These are phyloP conservation scores for Blastobotrys illinoisensis DNA, from an alignment of 1,139 yeast species.

Conservation along the genomic window DNA sequence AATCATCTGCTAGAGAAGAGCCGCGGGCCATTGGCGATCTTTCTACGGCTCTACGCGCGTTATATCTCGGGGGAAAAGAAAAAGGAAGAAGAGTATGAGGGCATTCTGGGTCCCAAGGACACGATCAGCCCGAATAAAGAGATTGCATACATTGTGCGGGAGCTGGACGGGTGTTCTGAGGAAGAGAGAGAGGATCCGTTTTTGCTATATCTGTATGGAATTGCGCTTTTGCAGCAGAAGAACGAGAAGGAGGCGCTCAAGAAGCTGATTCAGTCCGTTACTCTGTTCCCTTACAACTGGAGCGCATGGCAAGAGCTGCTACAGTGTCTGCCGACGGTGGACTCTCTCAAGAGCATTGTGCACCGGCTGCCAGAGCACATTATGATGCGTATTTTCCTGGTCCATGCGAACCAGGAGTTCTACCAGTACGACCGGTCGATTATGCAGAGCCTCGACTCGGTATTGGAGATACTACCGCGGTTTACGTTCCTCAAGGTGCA, in stretches of 20 bases:
- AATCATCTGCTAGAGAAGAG: slow-evolving; percentile 49
- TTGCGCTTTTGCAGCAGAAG: slow-evolving; percentile 58
- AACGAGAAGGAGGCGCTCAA: slow-evolving; percentile 55
- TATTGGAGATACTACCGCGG: slow-evolving; percentile 57
- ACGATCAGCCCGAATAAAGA: slow-evolving; percentile 32
- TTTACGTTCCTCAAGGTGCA: slow-evolving; percentile 75
- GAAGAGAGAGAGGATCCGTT: slow-evolving; percentile 45
- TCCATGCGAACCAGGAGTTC: slow-evolving; percentile 72
- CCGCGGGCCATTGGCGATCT: slow-evolving; percentile 45
- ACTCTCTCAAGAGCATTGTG: slow-evolving; percentile 37
- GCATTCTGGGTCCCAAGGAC: slow-evolving; percentile 47
- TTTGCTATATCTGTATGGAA: slow-evolving; percentile 57
- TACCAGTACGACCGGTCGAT: slow-evolving; percentile 51
- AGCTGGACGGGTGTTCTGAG: slow-evolving; percentile 24
- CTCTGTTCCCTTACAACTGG: slow-evolving; percentile 81
- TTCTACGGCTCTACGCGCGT: slow-evolving; percentile 62
- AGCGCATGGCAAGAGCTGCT: slow-evolving; percentile 86
- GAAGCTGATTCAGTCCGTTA: slow-evolving; percentile 52
- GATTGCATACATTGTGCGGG: slow-evolving; percentile 30
- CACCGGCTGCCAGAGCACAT: slow-evolving; percentile 27
- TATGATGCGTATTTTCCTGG: slow-evolving; percentile 57
- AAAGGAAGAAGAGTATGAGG: slow-evolving; percentile 68
- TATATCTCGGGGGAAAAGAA: slow-evolving; percentile 71
- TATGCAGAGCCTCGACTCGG: slow-evolving; percentile 19
- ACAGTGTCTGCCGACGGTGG: slow-evolving; percentile 56